Base-by-base conservation (phyloP, 371 early-diverging fungal genomes). In the Mucor piriformis region DNA sequence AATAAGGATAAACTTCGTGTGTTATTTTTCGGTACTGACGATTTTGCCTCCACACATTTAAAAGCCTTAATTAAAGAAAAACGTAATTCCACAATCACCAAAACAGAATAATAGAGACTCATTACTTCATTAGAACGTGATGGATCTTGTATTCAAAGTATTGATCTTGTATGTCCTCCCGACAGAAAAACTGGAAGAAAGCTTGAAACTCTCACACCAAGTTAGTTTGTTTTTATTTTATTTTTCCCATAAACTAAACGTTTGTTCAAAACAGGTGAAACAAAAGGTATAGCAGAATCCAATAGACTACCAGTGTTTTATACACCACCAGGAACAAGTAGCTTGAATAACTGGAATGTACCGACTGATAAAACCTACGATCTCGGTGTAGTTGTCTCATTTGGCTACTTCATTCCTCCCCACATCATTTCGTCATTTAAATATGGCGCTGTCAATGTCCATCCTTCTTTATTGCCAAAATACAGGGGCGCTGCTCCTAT, bases 401-500 rank as follows among this genome's bases (percentile, higher is more conserved):
- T 95, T 77, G 94, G 95, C 1, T 90, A 91, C 68, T 95, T 96
- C 64, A 66, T 98, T 21, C 94, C 98, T 0, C 63, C 75, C 3
- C 63, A 76, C 8, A 70, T 96, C 15, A 86, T 96, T 24, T 54
- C 73, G 0, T 52, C 70, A 0, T 92, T 97, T 63, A 76, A 74
- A 13, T 58, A 73, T 35, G 93, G 88, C n/a, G 88, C 89, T 13
- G 54, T 95, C 50, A 95, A 95, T 67, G 86, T 94, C 0, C 96
- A 95, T 66, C 95, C 95, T 11, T 95, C 94, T 6, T 67, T 95
- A 20, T 71, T 97, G 20, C 95, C 96, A 10, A 82, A 83, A 54
- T 93, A 94, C 70, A 86, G 98, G 13, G 98, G 98, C 11, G 90
- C 97, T 3, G 89, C 97, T 4, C 96, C 98, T 3, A 82, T 98